A percentile compares a stretch with the other conserved stretches of the same genome.
These are phyloP conservation scores for Coemansia sp. DNA, from an alignment of 192 early-diverging fungal species.

Conservation along the genomic window DNA sequence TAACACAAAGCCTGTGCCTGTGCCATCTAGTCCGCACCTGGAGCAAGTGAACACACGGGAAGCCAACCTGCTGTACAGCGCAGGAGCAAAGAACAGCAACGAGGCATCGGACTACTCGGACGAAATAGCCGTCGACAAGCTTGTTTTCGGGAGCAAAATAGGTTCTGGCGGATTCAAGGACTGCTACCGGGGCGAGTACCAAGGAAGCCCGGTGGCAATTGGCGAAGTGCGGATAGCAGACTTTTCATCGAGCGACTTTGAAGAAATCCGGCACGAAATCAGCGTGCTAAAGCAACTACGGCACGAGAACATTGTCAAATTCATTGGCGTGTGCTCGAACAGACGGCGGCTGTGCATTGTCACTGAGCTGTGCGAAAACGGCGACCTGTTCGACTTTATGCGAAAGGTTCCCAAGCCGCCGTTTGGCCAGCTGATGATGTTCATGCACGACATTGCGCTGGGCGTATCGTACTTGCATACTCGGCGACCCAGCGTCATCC, in stretches of 20 bases:
- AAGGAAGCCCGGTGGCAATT: conserved; percentile 68
- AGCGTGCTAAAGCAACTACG: conserved; percentile 74
- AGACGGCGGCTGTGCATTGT: conserved; percentile 69
- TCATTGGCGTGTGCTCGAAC: conserved; percentile 74
- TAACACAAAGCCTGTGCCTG: conserved; percentile 68
- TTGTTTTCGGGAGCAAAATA: conserved; percentile 66
- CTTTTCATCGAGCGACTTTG: conserved; percentile 69
- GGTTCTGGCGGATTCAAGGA: conserved; percentile 81
- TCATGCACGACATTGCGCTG: conserved; percentile 78
- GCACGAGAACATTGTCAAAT: conserved; percentile 74
- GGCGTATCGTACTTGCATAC: conserved; percentile 74
- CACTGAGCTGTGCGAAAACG: conserved; percentile 74
- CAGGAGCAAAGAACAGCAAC: conserved; percentile 34
- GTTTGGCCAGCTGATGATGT: conserved; percentile 70
- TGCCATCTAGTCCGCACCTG: conserved; percentile 69
- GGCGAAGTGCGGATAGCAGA: conserved; percentile 69
- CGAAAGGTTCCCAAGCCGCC: conserved; percentile 62
- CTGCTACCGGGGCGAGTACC: conserved; percentile 69
- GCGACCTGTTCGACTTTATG: conserved; percentile 78
- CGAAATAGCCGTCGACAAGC: conserved; percentile 64
- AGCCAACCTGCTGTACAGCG: conserved; percentile 49
- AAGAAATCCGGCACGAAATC: conserved; percentile 77
- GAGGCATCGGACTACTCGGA: conserved; percentile 61
- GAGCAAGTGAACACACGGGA: conserved; percentile 55
- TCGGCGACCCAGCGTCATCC: conserved; percentile 72